phyloP scores from a whole-genome alignment of 768 basidiomycete genomes.

The Dioszegia hungarica region DNA sequence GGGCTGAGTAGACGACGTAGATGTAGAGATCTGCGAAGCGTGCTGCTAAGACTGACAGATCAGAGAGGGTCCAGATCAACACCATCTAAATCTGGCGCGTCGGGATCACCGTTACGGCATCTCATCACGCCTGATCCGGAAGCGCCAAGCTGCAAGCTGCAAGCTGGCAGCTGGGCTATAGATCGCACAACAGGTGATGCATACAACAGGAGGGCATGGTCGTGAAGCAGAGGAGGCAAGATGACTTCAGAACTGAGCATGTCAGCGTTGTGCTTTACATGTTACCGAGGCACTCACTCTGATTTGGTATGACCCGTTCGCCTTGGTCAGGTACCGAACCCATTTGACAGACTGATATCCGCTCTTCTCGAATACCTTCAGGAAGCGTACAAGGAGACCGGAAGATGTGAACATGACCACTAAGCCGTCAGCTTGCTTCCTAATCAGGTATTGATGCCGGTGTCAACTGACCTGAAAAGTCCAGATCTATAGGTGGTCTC shows the following conservation, averaged over 20 bases:
- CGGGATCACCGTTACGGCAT: slow-evolving; percentile 1
- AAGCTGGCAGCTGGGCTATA: neutral
- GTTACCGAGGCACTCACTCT: slow-evolving; percentile 59
- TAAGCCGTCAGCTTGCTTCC: slow-evolving; percentile 15
- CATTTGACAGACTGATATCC: slow-evolving; percentile 93
- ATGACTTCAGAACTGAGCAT: neutral
- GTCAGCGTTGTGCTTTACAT: neutral
- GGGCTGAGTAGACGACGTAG: too few species aligned
- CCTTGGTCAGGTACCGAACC: slow-evolving; percentile 92
- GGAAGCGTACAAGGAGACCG: slow-evolving; percentile 88
- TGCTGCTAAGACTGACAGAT: too few species aligned
- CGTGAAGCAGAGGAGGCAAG: neutral
- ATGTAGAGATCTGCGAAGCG: too few species aligned
- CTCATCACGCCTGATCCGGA: neutral
- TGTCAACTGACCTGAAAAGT: slow-evolving; percentile 64
- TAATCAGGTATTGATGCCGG: neutral
- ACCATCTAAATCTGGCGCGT: too few species aligned
- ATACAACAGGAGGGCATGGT: neutral
- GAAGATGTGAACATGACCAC: slow-evolving; percentile 99
- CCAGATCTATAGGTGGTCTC: slow-evolving; percentile 92
- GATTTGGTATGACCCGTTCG: slow-evolving; percentile 88
- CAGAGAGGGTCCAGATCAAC: too few species aligned
- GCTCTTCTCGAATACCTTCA: slow-evolving; percentile 96
- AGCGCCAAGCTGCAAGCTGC: neutral
- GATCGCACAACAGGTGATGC: neutral